These are phyloP conservation scores for Nakazawaea wickerhamii DNA, from an alignment of 805 yeast genomes.

Conservation along the genomic window DNA sequence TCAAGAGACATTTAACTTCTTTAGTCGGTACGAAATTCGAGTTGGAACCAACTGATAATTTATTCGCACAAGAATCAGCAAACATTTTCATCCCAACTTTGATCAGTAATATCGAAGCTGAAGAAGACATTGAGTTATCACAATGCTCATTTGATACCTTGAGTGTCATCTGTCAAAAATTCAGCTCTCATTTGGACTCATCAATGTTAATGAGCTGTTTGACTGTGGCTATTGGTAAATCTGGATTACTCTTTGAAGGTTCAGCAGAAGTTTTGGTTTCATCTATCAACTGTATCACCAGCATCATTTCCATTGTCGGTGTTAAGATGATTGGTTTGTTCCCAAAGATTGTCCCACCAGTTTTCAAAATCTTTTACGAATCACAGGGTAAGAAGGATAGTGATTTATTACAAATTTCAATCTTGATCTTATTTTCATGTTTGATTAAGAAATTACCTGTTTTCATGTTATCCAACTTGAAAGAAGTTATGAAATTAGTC, in stretches of 20 bases:
- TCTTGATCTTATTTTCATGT: conserved; percentile 66
- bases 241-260: conserved; percentile 44
- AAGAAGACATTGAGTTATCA: conserved; percentile 42
- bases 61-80: conserved; percentile 46
- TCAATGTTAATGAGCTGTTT: conserved; percentile 45
- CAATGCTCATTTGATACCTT: conserved; percentile 70
- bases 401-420: conserved; percentile 56
- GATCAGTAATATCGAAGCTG: conserved; percentile 30
- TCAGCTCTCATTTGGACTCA: conserved; percentile 46
- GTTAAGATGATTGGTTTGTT: conserved; percentile 80
- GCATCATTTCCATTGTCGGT: conserved; percentile 69
- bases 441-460: conserved; percentile 80
- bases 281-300: conserved; percentile 66
- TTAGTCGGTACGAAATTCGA: conserved; percentile 67
- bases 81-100: conserved; percentile 45
- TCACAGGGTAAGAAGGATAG: conserved; percentile 22
- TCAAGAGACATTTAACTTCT: conserved; percentile 56
- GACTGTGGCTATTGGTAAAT: conserved; percentile 40
- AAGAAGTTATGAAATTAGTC: conserved; percentile 53
- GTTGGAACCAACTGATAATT: conserved; percentile 51
- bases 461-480: conserved; percentile 67
- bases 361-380: conserved; percentile 52
- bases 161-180: conserved; percentile 57
- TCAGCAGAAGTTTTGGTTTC: conserved; percentile 64
- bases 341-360: conserved; percentile 78